A percentile compares a stretch with the other conserved stretches of the same genome.
Evolutionary conservation across 2,329 filamentous ascomycete genomes (phyloP).

Genomic region (Beauveria australis): DNA sequence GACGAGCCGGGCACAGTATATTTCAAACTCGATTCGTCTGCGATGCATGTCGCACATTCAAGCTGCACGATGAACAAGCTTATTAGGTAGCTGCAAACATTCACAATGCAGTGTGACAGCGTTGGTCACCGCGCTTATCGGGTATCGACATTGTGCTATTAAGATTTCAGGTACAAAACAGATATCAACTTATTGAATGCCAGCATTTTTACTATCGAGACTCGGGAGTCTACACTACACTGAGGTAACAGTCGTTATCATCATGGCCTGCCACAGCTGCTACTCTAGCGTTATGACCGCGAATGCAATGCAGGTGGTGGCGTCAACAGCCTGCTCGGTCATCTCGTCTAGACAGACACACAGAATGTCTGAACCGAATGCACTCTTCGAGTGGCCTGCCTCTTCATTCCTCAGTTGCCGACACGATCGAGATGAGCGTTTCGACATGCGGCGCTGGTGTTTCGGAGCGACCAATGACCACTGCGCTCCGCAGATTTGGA

Average conservation of each 20-base stretch:
- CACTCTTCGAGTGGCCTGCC: not conserved
- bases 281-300: not conserved
- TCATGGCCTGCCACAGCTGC: not conserved
- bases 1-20: not conserved
- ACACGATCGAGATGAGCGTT: not conserved
- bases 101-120: not conserved
- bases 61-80: not conserved
- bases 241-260: not conserved
- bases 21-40: conserved; percentile 1
- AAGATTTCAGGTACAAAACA: not conserved
- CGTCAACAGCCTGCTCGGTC: conserved; percentile 1
- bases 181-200: too few species aligned
- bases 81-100: not conserved
- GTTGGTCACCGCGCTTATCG: not conserved
- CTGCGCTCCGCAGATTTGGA: too few species aligned
- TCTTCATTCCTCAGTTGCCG: not conserved
- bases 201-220: too few species aligned
- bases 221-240: not conserved
- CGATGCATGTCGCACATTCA: not conserved
- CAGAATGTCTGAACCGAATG: not conserved
- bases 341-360: not conserved
- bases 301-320: conserved; percentile 11
- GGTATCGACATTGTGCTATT: not conserved
- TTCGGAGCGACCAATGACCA: not conserved
- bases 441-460: not conserved